Conservation (phyloP, 805 yeast species). For the Kluyveromyces lactis region DNA sequence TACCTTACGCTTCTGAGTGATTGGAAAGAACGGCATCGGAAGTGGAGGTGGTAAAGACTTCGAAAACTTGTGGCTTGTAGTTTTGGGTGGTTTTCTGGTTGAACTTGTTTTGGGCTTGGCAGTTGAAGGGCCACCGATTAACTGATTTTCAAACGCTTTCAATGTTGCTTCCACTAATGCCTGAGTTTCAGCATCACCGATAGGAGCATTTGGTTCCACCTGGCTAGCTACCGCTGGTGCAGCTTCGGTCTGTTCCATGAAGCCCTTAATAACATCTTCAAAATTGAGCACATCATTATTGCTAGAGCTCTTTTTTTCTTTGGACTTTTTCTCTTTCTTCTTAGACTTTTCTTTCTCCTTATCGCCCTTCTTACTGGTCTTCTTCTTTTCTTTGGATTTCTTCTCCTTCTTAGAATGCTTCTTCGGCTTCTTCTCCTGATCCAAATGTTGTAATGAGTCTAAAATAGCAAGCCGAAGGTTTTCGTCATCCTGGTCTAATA, state of each 20-base stretch:
- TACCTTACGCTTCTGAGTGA: conserved; percentile 4
- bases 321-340: conserved; percentile 15
- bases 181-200: conserved; percentile 25
- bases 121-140: conserved; percentile 13
- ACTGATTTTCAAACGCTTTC: conserved; percentile 27
- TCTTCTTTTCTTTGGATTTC: conserved; percentile 8
- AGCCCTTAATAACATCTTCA: conserved; percentile 25
- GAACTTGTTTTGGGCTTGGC: not conserved
- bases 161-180: conserved; percentile 29
- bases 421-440: conserved; percentile 6
- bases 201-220: conserved; percentile 5
- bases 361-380: conserved; percentile 10
- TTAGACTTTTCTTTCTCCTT: conserved; percentile 11
- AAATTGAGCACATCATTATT: conserved; percentile 20
- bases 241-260: conserved; percentile 16
- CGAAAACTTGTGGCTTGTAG: conserved; percentile 3
- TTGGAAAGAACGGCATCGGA: conserved; percentile 4
- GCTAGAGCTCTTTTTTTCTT: conserved; percentile 11
- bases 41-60: conserved; percentile 4
- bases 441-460: conserved; percentile 22
- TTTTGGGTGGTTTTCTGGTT: conserved; percentile 4
- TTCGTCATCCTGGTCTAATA: conserved; percentile 28
- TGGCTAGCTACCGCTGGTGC: conserved; percentile 8
- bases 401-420: conserved; percentile 4
- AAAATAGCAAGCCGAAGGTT: conserved; percentile 27